Percentiles rank a stretch among this genome's conserved stretches.
phyloP scores from a whole-genome alignment of 176 grass and related monocot species.

The Oryza punctata region DNA sequence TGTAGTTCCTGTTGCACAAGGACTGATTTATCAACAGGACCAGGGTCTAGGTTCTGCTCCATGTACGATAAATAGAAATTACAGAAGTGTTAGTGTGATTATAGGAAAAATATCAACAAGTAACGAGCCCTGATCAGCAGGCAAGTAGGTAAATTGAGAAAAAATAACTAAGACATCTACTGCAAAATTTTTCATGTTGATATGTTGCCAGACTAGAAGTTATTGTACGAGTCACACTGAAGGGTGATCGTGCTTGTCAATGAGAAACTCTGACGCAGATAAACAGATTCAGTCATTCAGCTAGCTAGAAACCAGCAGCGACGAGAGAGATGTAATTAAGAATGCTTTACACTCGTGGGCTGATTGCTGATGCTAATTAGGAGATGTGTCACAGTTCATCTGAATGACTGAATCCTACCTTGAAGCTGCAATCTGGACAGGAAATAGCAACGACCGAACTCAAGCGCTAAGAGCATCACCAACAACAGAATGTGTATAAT shows the following conservation, averaged over 20 bases:
- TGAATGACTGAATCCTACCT: background rate
- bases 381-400: background rate
- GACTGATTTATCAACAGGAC: slow-evolving; percentile 57
- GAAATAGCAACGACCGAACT: background rate
- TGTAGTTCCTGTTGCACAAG: slow-evolving; percentile 50
- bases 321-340: background rate
- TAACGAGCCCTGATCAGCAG: no score
- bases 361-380: background rate
- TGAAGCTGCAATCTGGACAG: no score
- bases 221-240: no score
- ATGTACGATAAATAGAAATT: slow-evolving; percentile 17
- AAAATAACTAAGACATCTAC: no score
- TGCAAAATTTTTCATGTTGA: no score
- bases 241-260: no score
- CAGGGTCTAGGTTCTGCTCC: slow-evolving; percentile 40
- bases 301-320: background rate
- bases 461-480: no score
- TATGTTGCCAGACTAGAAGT: no score
- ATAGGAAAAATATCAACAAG: no score
- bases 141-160: no score
- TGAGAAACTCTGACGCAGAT: slow-evolving; percentile 17
- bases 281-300: background rate
- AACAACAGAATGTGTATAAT: no score
- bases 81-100: background rate
- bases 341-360: background rate